These are phyloP conservation scores for maize (Zea mays) DNA, from an alignment of 176 grass and related monocot species.

Conservation along the genomic window DNA sequence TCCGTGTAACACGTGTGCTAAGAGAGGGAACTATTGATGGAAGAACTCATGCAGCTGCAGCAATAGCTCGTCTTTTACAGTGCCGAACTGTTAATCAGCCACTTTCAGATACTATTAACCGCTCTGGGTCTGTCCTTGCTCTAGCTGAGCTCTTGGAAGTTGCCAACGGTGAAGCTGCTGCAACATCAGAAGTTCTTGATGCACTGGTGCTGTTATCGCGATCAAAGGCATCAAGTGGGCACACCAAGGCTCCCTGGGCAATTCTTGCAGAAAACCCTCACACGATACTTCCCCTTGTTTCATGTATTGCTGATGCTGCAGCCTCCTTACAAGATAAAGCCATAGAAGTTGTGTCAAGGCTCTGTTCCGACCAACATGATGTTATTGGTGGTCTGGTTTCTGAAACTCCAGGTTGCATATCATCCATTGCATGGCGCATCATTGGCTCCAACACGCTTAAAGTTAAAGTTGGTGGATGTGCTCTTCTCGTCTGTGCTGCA, in stretches of 20 bases:
- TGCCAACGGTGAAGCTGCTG: constrained; percentile 68
- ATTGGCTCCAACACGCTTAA: constrained; percentile 69
- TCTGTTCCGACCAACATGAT: constrained; percentile 77
- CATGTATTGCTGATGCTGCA: constrained; percentile 83
- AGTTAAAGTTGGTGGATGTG: constrained; percentile 87
- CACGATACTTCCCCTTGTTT: constrained; percentile 82
- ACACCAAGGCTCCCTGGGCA: constrained; percentile 80
- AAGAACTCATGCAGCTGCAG: constrained; percentile 87
- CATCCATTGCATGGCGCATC: constrained; percentile 67
- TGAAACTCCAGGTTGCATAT: constrained; percentile 71
- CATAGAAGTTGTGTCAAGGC: constrained; percentile 85
- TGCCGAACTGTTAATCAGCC: constrained; percentile 57
- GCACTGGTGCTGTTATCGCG: constrained; percentile 82
- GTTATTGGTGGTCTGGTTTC: constrained; percentile 83
- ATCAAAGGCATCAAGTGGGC: constrained; percentile 76
- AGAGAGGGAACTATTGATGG: constrained; percentile 89
- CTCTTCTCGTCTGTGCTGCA: constrained; percentile 88
- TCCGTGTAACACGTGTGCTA: constrained; percentile 75
- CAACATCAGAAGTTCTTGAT: constrained; percentile 94
- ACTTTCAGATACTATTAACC: constrained; percentile 81
- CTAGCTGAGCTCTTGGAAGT: constrained; percentile 78
- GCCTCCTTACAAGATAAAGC: constrained; percentile 93
- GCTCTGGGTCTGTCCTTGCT: constrained; percentile 79
- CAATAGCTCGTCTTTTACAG: constrained; percentile 87
- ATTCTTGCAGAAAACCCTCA: constrained; percentile 88